A percentile compares a stretch with the other conserved stretches of the same genome.
Conservation (phyloP, 2,329 filamentous ascomycete species). For the Colletotrichum chrysophilum region DNA sequence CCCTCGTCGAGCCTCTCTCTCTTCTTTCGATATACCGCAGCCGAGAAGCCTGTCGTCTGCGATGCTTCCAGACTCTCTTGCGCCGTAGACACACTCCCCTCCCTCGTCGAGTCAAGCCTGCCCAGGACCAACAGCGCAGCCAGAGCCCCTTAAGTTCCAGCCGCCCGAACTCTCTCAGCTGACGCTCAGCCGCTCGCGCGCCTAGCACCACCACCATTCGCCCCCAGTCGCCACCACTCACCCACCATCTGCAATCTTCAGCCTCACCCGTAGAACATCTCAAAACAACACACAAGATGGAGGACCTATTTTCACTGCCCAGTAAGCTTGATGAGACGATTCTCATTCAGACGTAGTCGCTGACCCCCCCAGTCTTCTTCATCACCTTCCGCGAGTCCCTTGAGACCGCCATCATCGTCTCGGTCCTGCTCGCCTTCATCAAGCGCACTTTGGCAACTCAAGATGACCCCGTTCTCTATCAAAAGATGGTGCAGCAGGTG, state of each 20-base stretch:
- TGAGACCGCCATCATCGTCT: slow-evolving; percentile 70
- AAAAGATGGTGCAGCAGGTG: slow-evolving; percentile 59
- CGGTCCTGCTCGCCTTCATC: slow-evolving; percentile 68
- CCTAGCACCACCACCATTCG: background rate
- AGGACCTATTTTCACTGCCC: slow-evolving; percentile 23
- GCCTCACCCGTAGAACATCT: background rate
- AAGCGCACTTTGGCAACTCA: slow-evolving; percentile 66
- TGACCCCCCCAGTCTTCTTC: slow-evolving; percentile 61
- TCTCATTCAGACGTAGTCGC: background rate
- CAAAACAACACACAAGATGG: slow-evolving; percentile 5
- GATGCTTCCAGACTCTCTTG: background rate
- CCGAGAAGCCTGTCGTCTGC: background rate
- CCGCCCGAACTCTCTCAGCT: background rate
- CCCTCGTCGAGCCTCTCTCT: background rate
- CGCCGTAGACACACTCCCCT: background rate
- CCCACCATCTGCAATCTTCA: background rate
- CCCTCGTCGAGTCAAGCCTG: background rate
- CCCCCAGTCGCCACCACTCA: background rate
- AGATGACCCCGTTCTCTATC: slow-evolving; percentile 56
- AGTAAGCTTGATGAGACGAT: background rate
- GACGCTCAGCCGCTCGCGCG: background rate
- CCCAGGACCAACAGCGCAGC: background rate
- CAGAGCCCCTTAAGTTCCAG: background rate
- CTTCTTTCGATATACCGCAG: background rate
- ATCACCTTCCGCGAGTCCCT: slow-evolving; percentile 72